Evolutionary conservation across 768 basidiomycete species (phyloP), one percentile per base, ranked within the genome.

Genomic region (Macrolepiota dolichaula): DNA sequence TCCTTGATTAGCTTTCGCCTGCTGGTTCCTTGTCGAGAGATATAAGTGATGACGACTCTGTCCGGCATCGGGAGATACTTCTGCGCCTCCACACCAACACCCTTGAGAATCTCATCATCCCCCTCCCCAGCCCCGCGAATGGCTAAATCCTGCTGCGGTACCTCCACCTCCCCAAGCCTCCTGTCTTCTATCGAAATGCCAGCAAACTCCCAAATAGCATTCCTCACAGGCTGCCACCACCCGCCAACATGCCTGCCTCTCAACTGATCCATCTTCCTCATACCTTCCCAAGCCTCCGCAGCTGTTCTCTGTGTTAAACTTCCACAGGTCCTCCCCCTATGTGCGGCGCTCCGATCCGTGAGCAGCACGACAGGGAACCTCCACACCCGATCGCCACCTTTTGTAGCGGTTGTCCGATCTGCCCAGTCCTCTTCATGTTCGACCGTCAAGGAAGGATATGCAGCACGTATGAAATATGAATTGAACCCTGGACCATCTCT

Each of bases 221-320:
- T 71, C 36, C 88, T 77, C 22, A 94, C 69, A n/a, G 87, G 84
- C 67, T 87, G 86, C 91, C 92, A 95, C 91, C 91, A 94, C 46
- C 79, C 81, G 29, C 81, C 82, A 5, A 78, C 81, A 42, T 73
- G 74, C 4, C 72, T 66, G 0, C 81, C 79, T 32, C 72, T 67
- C 11, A 81, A 68, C 62, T 73, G 69, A 10, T 70, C 69, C 15
- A 66, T 54, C 5, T 62, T 51, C 4, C 71, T 70, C 79, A 88
- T 84, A 61, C 75, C 71, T 51, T 87, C 79, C 73, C 81, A 78
- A 7, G 92, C 86, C 69, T 86, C 85, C 1, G 87, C 82, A 0
- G 91, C 91, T 0, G 84, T 92, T 17, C 92, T 79, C 66, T 91
- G 88, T 4, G 85, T 88, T 62, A 79, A 78, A 27, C 76, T 74